Percentiles rank a stretch among this genome's conserved stretches.
phyloP scores from a whole-genome alignment of 805 yeast species.

The Cyberlindnera americana region DNA sequence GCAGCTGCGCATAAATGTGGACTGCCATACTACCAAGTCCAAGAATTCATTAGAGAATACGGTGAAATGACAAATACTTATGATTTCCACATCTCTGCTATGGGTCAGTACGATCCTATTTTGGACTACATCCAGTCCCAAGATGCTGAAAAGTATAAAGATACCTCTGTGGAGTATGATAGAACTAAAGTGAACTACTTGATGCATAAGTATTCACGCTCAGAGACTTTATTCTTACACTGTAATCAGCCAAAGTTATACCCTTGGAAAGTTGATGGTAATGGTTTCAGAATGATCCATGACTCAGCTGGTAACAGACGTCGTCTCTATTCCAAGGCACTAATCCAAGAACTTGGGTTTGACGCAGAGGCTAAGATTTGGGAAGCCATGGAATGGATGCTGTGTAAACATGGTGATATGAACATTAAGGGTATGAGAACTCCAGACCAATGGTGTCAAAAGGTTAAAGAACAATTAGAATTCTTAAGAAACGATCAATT shows the following conservation, averaged over 20 bases:
- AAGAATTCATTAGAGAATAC: constrained; percentile 50
- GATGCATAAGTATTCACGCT: constrained; percentile 20
- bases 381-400: constrained; percentile 26
- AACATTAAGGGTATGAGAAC: constrained; percentile 36
- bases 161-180: constrained; percentile 16
- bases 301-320: constrained; percentile 21
- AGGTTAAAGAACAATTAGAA: constrained; percentile 34
- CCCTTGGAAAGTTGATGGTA: constrained; percentile 29
- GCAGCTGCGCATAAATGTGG: constrained; percentile 58
- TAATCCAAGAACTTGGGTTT: constrained; percentile 25
- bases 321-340: constrained; percentile 19
- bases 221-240: constrained; percentile 28
- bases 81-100: constrained; percentile 45
- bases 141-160: constrained; percentile 16
- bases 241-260: constrained; percentile 29
- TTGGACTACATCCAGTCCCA: constrained; percentile 32
- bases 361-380: constrained; percentile 30
- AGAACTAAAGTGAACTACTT: constrained; percentile 19
- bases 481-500: constrained; percentile 28
- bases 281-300: constrained; percentile 24
- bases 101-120: constrained; percentile 54
- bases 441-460: constrained; percentile 37
- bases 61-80: constrained; percentile 32
- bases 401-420: constrained; percentile 33
- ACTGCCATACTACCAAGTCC: constrained; percentile 51